Evolutionary conservation across 2,329 filamentous ascomycete genomes (phyloP).

Genomic region (Aspergillus brasiliensis): DNA sequence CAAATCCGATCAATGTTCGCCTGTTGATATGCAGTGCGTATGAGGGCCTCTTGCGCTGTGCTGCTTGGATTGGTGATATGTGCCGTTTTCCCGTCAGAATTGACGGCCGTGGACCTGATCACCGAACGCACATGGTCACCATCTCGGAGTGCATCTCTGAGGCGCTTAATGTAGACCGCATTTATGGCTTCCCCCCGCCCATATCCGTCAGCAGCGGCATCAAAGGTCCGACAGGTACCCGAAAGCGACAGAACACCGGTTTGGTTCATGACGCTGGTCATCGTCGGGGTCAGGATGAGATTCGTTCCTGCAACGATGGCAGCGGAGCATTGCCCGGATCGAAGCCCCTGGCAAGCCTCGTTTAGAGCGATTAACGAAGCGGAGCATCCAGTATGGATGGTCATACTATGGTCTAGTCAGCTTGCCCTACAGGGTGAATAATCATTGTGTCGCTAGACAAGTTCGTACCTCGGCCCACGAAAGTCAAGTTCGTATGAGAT

Average conservation of each 20-base stretch:
- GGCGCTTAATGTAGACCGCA: slow-evolving; percentile 34
- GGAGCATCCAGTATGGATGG: slow-evolving; percentile 39
- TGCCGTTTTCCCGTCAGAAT: slow-evolving; percentile 25
- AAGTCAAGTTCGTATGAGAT: slow-evolving; percentile 14
- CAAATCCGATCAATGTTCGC: neutral
- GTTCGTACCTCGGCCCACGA: slow-evolving; percentile 12
- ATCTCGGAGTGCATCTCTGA: slow-evolving; percentile 23
- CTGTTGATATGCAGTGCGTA: neutral
- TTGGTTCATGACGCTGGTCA: slow-evolving; percentile 30
- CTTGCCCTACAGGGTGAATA: neutral
- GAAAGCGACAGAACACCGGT: slow-evolving; percentile 38
- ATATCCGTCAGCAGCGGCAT: slow-evolving; percentile 34
- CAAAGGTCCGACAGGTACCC: slow-evolving; percentile 31
- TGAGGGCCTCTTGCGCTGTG: neutral
- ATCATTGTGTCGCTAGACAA: too few species aligned
- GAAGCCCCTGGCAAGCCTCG: slow-evolving; percentile 22
- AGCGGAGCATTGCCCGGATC: slow-evolving; percentile 16
- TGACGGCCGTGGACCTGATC: slow-evolving; percentile 28
- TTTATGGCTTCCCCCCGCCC: slow-evolving; percentile 36
- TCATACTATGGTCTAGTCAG: neutral
- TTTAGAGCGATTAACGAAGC: slow-evolving; percentile 36
- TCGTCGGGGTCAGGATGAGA: slow-evolving; percentile 34
- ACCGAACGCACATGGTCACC: slow-evolving; percentile 36
- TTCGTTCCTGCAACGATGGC: slow-evolving; percentile 40
- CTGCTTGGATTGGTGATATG: neutral